These are phyloP conservation scores for Teratosphaeria gauchensis DNA, from an alignment of 2,329 filamentous ascomycete species.

Conservation along the genomic window DNA sequence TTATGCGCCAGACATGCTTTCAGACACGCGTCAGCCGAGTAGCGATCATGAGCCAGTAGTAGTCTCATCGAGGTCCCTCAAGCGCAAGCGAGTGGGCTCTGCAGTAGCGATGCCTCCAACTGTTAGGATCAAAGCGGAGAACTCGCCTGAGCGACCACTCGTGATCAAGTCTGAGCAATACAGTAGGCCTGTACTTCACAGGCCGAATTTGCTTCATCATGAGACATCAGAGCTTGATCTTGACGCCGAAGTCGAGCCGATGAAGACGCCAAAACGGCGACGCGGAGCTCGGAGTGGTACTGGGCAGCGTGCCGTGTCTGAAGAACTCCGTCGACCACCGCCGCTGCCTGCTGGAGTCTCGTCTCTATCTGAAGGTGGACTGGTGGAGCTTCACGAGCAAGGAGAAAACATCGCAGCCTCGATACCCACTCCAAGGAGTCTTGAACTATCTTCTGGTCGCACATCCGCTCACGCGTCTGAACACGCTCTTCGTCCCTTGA, in stretches of 20 bases:
- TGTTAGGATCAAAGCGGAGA: slow-evolving; percentile 18
- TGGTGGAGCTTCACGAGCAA: not conserved
- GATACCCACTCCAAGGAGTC: not conserved
- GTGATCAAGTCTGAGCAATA: slow-evolving; percentile 31
- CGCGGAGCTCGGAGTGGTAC: slow-evolving; percentile 2
- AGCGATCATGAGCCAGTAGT: slow-evolving; percentile 34
- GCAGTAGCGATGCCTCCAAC: slow-evolving; percentile 10
- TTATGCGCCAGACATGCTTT: not conserved
- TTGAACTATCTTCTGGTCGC: not conserved
- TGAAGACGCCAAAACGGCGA: slow-evolving; percentile 26
- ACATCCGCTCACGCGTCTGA: not conserved
- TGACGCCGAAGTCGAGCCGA: slow-evolving; percentile 13
- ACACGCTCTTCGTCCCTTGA: slow-evolving; percentile 9
- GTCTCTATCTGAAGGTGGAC: slow-evolving; percentile 15
- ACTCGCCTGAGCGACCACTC: slow-evolving; percentile 16
- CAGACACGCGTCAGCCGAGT: slow-evolving; percentile 8
- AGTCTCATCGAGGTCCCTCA: slow-evolving; percentile 33
- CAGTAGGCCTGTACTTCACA: slow-evolving; percentile 23
- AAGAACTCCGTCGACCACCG: slow-evolving; percentile 8
- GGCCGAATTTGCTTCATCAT: slow-evolving; percentile 20
- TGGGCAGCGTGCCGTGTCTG: slow-evolving; percentile 11
- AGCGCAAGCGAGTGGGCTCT: slow-evolving; percentile 28
- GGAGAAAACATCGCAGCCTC: not conserved
- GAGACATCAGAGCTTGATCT: slow-evolving; percentile 39
- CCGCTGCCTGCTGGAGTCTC: slow-evolving; percentile 9